phyloP scores from a whole-genome alignment of 1,139 yeast species.

The Candida sp. region DNA sequence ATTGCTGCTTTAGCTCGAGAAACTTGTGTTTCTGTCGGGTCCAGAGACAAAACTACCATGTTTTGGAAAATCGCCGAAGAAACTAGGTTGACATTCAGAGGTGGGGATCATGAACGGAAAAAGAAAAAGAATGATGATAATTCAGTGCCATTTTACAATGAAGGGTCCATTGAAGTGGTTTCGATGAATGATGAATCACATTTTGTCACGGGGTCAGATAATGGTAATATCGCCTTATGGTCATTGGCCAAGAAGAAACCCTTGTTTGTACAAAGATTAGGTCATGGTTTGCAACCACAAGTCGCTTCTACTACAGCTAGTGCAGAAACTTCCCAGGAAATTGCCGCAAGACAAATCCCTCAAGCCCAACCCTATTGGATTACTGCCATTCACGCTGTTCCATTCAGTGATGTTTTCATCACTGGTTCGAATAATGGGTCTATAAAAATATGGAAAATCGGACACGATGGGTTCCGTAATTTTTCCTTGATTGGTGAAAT shows the following conservation, averaged over 20 bases:
- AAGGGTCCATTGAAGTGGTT: conserved; percentile 90
- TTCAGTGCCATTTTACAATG: conserved; percentile 46
- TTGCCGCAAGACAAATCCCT: conserved; percentile 55
- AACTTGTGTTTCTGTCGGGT: conserved; percentile 93
- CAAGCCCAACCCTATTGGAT: conserved; percentile 79
- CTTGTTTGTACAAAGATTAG: conserved; percentile 57
- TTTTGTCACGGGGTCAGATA: conserved; percentile 93
- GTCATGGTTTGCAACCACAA: conserved; percentile 74
- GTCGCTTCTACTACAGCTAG: conserved; percentile 52
- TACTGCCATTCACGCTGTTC: conserved; percentile 79
- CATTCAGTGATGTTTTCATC: conserved; percentile 81
- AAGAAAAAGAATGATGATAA: conserved; percentile 24
- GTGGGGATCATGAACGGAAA: conserved; percentile 65
- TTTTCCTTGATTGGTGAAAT: conserved; percentile 56
- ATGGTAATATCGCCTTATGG: conserved; percentile 88
- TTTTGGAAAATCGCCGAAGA: conserved; percentile 97
- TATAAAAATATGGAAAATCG: conserved; percentile 74
- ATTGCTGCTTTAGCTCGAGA: conserved; percentile 79
- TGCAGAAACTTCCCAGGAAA: conserved; percentile 53
- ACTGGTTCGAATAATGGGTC: conserved; percentile 88
- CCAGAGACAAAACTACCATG: conserved; percentile 93
- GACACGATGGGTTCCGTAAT: conserved; percentile 53
- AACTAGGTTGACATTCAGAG: conserved; percentile 87
- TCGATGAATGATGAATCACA: conserved; percentile 90
- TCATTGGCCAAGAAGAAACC: conserved; percentile 90